phyloP scores from a whole-genome alignment of 2,329 filamentous ascomycete species.

The Ophiostoma sp. region DNA sequence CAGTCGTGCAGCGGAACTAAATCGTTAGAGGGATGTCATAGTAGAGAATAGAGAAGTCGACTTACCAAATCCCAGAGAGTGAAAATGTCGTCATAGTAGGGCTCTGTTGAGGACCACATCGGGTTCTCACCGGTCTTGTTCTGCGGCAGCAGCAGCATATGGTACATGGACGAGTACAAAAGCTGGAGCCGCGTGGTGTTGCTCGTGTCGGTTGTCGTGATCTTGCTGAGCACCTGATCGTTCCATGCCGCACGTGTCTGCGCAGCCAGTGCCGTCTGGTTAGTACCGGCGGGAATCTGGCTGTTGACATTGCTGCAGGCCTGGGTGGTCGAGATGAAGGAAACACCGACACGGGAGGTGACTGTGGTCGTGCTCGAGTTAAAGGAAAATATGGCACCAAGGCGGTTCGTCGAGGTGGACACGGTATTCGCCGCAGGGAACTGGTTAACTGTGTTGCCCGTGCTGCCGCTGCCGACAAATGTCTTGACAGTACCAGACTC shows the following conservation, averaged over 20 bases:
- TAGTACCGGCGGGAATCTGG: slow-evolving; percentile 53
- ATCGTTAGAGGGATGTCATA: background rate
- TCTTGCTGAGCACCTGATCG: slow-evolving; percentile 54
- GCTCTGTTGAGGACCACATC: slow-evolving; percentile 62
- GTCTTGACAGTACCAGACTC: slow-evolving; percentile 18
- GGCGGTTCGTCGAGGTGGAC: slow-evolving; percentile 31
- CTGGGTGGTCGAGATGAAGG: slow-evolving; percentile 62
- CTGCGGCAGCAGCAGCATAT: slow-evolving; percentile 67
- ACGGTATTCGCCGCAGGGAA: slow-evolving; percentile 38
- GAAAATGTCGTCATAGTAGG: slow-evolving; percentile 71
- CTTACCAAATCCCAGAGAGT: slow-evolving; percentile 62
- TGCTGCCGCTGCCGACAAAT: slow-evolving; percentile 43
- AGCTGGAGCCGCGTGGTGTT: slow-evolving; percentile 56
- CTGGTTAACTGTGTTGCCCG: slow-evolving; percentile 36
- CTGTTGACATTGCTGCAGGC: slow-evolving; percentile 52
- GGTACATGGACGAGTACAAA: slow-evolving; percentile 68
- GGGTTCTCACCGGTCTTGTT: slow-evolving; percentile 73
- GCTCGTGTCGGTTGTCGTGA: slow-evolving; percentile 57
- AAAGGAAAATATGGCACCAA: slow-evolving; percentile 59
- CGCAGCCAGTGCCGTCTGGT: slow-evolving; percentile 49
- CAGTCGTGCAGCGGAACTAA: slow-evolving; percentile 62
- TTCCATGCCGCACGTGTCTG: slow-evolving; percentile 54
- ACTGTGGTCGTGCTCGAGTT: slow-evolving; percentile 43
- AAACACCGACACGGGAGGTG: slow-evolving; percentile 64
- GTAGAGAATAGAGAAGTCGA: background rate